Evolutionary conservation across 768 basidiomycete genomes (phyloP), one percentile per base, ranked within the genome.

Genomic region (Leccinum arenicola): DNA sequence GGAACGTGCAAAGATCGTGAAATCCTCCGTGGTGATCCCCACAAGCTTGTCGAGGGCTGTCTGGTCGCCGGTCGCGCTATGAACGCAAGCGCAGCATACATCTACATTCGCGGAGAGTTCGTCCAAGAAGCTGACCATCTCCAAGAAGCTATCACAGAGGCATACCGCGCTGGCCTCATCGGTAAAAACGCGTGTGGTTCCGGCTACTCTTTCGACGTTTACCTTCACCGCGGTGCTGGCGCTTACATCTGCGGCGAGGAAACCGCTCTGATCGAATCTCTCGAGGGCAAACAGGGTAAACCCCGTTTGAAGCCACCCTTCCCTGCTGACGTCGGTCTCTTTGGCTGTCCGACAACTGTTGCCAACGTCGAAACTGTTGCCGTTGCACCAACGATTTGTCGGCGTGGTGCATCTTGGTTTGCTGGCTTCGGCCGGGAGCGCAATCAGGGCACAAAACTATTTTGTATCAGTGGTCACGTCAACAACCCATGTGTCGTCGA

Each of bases 181-280:
- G 96, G 96, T 57, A 89, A 91, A 74, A 82, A 97, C 71, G 89
- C 95, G 0, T 98, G 95, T 74, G 91, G 89, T 6, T 87, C 89
- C 0, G 94, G 96, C 4, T 98, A 95, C 77, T 74, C 82, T n/a
- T 99, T 99, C 74, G 96, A 98, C 69, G 93, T 98, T 47, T 98
- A 98, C 75, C 75, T 99, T n/a, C 96, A 99, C 74, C 92, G 96
- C 57, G 96, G 96, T 17, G 96, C 96, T 2, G 96, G 96, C 55
- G 96, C 96, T 21, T 98, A 99, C 77, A 96, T 99, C 63, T 99
- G 96, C 70, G 96, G 96, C 25, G 96, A 99, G 76, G 96, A 99
- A 76, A 98, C 96, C 0, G 96, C 96, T 3, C 79, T 99, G 21
- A 99, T 99, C 66, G 96, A 99, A 79, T 91, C 89, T 65, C 74